Evolutionary conservation across 1,139 yeast species (phyloP), one percentile per base, ranked within the genome.

Genomic region (Debaryomycetaceae sp.): DNA sequence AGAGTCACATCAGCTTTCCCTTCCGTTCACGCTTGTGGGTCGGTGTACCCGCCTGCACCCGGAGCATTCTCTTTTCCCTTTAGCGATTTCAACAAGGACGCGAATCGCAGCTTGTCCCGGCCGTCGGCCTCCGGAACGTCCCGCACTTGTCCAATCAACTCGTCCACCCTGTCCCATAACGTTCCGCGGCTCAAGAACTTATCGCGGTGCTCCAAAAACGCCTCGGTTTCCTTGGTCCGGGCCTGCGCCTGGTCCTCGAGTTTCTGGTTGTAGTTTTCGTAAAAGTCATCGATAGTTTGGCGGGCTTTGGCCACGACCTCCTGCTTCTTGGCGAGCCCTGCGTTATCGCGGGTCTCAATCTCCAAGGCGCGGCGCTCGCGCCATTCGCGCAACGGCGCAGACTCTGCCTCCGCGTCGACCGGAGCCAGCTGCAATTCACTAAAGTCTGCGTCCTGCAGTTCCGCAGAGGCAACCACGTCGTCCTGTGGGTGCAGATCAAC

Each of bases 241-340:
- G 73, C 69, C 37, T 72, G 76, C 36, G 79, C 62, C 32, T 74
- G 73, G 39, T 71, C 71, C 32, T 85, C 93, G 57, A 77, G 82
- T 61, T 90, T 90, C 48, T 68, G 64, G 58, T 85, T 86, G 66
- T 92, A 92, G 49, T 79, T 80, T 43, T 86, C 95, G 56, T 92
- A 92, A 57, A 90, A 90, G 41, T 83, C 95, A 52, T 90, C 96
- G 46, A 87, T 77, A 31, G 90, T 77, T 49, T 76, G 74, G 46
- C 77, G 73, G n/a, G 98, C 98, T 38, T 78, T 77, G 28, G 72
- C 68, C 32, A 79, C 68, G 35, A 85, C 68, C 37, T 78, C 87
- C 27, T 65, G 62, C 51, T 81, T 74, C 50, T 75, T 82, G 40
- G 71, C 62, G 13, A 62, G 62, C 42, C 82, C 79, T 38, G 73